phyloP scores from a whole-genome alignment of 768 basidiomycete genomes.

The Tylopilus intermedius region DNA sequence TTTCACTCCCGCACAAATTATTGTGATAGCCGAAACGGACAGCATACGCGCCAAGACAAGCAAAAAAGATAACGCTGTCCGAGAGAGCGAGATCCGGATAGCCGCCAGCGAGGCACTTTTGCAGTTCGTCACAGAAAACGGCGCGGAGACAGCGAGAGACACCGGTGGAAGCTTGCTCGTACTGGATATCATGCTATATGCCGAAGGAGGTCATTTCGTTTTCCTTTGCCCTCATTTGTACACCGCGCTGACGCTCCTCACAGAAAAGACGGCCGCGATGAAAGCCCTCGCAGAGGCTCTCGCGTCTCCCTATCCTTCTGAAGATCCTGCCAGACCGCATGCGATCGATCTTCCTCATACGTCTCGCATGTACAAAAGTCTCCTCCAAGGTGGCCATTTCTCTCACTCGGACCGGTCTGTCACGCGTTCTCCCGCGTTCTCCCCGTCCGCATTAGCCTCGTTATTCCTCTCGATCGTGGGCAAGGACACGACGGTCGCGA shows the following conservation, averaged over 20 bases:
- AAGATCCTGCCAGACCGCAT: constrained; percentile 49
- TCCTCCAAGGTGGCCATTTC: constrained; percentile 89
- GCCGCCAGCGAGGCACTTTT: constrained; percentile 73
- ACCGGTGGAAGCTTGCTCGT: constrained; percentile 77
- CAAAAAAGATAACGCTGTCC: constrained; percentile 66
- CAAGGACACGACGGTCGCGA: constrained; percentile 44
- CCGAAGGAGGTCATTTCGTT: constrained; percentile 64
- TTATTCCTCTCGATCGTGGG: constrained; percentile 54
- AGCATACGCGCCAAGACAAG: constrained; percentile 63
- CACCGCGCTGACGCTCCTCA: neutral
- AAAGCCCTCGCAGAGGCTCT: constrained; percentile 58
- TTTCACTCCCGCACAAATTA: constrained; percentile 80
- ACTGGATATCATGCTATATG: constrained; percentile 77
- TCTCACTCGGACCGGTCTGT: constrained; percentile 56
- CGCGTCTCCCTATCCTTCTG: constrained; percentile 50
- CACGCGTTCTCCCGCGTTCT: constrained; percentile 49
- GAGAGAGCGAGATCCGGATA: constrained; percentile 66
- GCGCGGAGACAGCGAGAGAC: constrained; percentile 59
- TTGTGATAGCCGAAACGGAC: constrained; percentile 70
- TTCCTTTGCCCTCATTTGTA: neutral
- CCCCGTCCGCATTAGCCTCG: constrained; percentile 54
- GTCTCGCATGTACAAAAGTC: constrained; percentile 80
- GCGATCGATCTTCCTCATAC: constrained; percentile 79
- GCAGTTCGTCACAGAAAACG: constrained; percentile 62
- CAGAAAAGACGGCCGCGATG: constrained; percentile 69